phyloP scores from a whole-genome alignment of 108 stramenopile species.

The Cylindrotheca fusiformis region DNA sequence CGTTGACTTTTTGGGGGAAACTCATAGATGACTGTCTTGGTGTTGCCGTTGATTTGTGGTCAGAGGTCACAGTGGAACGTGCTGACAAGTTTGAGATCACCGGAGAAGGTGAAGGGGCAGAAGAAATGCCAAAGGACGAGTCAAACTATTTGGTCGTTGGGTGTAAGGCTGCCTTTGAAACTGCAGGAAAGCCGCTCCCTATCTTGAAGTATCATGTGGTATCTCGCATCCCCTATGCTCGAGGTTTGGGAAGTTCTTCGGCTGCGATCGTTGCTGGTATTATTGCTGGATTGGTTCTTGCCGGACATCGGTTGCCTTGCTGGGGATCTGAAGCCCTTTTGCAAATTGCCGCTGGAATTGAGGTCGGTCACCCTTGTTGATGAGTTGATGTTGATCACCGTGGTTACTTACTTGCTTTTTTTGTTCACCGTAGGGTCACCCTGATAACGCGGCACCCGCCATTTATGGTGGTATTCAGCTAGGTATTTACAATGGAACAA shows the following conservation, averaged over 20 bases:
- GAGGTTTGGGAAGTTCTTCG: constrained; percentile 94
- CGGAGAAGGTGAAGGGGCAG: constrained; percentile 86
- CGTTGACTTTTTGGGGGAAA: not conserved
- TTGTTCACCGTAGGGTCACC: constrained; percentile 74
- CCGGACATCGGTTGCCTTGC: constrained; percentile 94
- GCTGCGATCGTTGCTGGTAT: constrained; percentile 99
- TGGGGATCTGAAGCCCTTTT: constrained; percentile 95
- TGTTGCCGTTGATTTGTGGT: constrained; percentile 98
- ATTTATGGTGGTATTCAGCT: constrained; percentile 99
- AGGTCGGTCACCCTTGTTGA: constrained; percentile 35
- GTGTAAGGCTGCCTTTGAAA: constrained; percentile 90
- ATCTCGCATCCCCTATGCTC: constrained; percentile 93
- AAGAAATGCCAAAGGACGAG: constrained; percentile 85
- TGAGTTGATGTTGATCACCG: not conserved
- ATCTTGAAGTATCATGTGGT: constrained; percentile 87
- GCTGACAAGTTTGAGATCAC: constrained; percentile 90
- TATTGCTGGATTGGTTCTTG: constrained; percentile 95
- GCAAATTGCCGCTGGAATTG: constrained; percentile 96
- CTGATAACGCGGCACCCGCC: constrained; percentile 97
- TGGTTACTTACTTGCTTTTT: not conserved
- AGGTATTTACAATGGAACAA: constrained; percentile 95
- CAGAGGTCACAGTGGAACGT: constrained; percentile 91
- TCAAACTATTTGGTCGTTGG: constrained; percentile 91
- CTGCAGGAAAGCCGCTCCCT: constrained; percentile 93
- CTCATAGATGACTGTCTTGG: constrained; percentile 91